Percentiles rank a stretch among this genome's conserved stretches.
Conservation (phyloP, 2,329 filamentous ascomycete species). For the Cladosporium sp. region DNA sequence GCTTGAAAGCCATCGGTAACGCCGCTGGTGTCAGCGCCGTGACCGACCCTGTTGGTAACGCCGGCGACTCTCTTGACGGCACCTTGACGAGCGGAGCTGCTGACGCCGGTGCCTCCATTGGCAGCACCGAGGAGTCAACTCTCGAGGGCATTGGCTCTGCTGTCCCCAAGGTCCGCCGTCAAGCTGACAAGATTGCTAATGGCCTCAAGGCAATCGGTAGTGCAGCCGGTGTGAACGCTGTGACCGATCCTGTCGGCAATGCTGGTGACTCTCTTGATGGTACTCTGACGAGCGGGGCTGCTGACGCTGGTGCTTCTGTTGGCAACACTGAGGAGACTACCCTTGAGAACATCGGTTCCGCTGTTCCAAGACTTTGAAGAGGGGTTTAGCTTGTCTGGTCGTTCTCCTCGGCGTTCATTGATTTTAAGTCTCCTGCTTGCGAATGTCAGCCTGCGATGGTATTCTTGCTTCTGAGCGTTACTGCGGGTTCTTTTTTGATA, state of each 20-base stretch:
- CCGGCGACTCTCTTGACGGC: conserved; percentile 12
- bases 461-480: not conserved
- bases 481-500: not conserved
- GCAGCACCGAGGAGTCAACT: conserved; percentile 8
- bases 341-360: conserved; percentile 15
- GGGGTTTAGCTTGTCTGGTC: no score
- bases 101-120: conserved; percentile 11
- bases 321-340: conserved; percentile 15
- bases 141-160: conserved; percentile 10
- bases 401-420: no score
- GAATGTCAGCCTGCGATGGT: no score
- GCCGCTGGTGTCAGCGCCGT: conserved; percentile 10
- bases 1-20: conserved; percentile 10
- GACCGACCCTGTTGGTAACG: conserved; percentile 1
- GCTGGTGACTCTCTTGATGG: conserved; percentile 16
- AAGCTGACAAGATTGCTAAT: conserved; percentile 23
- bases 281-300: conserved; percentile 14
- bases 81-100: conserved; percentile 11
- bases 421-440: no score
- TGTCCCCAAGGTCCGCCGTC: conserved; percentile 15
- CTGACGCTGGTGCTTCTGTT: conserved; percentile 15
- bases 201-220: conserved; percentile 13
- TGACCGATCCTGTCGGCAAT: conserved; percentile 7
- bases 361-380: conserved; percentile 5
- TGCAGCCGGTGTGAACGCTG: conserved; percentile 12